Percentiles rank a stretch among this genome's conserved stretches.
phyloP scores from a whole-genome alignment of 345 rosid genomes.

The Arabidopsis arenosa region DNA sequence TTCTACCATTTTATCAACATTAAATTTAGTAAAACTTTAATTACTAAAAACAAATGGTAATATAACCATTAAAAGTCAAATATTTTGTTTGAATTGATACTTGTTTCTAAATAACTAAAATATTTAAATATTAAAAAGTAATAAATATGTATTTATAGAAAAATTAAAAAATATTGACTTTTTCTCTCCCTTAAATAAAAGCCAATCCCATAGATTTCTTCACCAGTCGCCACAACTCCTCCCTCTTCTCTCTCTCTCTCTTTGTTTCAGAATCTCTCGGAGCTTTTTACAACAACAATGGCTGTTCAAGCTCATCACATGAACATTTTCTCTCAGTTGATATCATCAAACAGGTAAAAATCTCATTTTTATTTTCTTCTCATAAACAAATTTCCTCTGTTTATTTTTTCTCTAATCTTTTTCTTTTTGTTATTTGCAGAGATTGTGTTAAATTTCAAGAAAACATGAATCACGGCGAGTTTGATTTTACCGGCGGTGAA shows the following conservation, averaged over 20 bases:
- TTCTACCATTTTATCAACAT: not conserved
- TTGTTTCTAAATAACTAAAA: not conserved
- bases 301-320: slow-evolving; percentile 62
- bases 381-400: not conserved
- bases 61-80: slow-evolving; percentile 11
- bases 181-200: slow-evolving; percentile 47
- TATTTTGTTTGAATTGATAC: not conserved
- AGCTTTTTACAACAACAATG: slow-evolving; percentile 47
- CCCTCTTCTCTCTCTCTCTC: slow-evolving; percentile 21
- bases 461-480: slow-evolving; percentile 51
- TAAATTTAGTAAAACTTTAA: not conserved
- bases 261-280: slow-evolving; percentile 30
- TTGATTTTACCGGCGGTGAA: slow-evolving; percentile 46
- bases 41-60: slow-evolving; percentile 2
- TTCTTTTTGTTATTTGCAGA: slow-evolving; percentile 42
- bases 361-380: not conserved
- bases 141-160: slow-evolving; percentile 35
- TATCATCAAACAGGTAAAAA: slow-evolving; percentile 49
- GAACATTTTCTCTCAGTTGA: slow-evolving; percentile 51
- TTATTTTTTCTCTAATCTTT: not conserved
- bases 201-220: slow-evolving; percentile 43
- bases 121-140: not conserved
- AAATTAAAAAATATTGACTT: slow-evolving; percentile 45
- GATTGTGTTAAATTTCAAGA: slow-evolving; percentile 54
- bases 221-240: slow-evolving; percentile 44